These are phyloP conservation scores for Monosporozyma aquatica DNA, from an alignment of 805 yeast species.

Conservation along the genomic window DNA sequence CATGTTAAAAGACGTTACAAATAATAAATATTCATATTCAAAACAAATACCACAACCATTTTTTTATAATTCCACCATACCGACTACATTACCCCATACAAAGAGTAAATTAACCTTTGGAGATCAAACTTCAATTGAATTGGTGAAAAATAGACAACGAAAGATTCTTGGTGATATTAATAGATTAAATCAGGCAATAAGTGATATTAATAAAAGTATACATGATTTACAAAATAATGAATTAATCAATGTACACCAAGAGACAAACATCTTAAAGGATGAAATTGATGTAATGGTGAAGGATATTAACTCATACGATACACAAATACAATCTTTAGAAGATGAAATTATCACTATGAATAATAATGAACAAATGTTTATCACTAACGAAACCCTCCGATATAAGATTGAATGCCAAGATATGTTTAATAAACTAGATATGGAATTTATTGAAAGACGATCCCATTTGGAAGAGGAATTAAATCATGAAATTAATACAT, in stretches of 20 bases:
- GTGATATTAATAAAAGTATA: constrained; percentile 20
- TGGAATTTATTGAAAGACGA: constrained; percentile 12
- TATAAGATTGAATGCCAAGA: constrained; percentile 19
- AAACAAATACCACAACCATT: too few relatives aligned
- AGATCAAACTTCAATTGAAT: constrained; percentile 26
- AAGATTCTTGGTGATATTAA: constrained; percentile 25
- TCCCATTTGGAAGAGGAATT: constrained; percentile 17
- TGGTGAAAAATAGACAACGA: constrained; percentile 27
- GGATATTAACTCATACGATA: too few relatives aligned
- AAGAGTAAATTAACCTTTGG: constrained; percentile 16
- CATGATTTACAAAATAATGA: background rate
- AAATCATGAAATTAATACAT: constrained; percentile 7
- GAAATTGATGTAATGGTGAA: background rate
- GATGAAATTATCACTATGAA: constrained; percentile 4
- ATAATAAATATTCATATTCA: constrained; percentile 1
- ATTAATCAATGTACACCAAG: background rate
- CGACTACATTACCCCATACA: too few relatives aligned
- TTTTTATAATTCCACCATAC: too few relatives aligned
- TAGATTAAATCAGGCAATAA: constrained; percentile 21
- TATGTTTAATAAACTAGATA: constrained; percentile 17
- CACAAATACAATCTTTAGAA: background rate
- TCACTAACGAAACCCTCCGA: constrained; percentile 16
- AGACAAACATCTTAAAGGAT: background rate
- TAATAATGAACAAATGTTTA: constrained; percentile 14
- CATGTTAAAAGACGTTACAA: constrained; percentile 8